Evolutionary conservation across 2,329 filamentous ascomycete species (phyloP).

Genomic region (Exophiala mesophila): DNA sequence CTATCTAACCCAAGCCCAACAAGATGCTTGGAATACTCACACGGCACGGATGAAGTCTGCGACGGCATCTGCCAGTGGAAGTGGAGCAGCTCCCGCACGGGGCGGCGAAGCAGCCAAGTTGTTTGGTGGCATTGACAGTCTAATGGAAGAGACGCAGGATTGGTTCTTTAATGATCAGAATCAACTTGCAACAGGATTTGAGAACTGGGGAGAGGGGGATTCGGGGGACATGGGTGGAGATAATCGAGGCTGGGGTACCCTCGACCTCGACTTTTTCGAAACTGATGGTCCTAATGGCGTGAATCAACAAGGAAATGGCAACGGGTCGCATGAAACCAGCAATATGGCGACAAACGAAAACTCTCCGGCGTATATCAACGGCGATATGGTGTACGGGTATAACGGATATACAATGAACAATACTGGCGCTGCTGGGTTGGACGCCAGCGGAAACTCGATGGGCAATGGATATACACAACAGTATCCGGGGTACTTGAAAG

Average conservation of each 20-base stretch:
- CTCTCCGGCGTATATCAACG: conserved; percentile 10
- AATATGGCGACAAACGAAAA: conserved; percentile 11
- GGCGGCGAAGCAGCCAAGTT: conserved; percentile 46
- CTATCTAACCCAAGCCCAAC: conserved; percentile 27
- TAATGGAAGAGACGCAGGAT: conserved; percentile 60
- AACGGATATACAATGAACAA: background rate
- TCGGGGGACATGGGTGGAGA: background rate
- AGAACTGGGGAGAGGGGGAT: conserved; percentile 49
- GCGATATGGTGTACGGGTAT: background rate
- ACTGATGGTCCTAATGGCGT: conserved; percentile 6
- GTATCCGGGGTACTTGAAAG: conserved; percentile 1
- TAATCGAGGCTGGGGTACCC: conserved; percentile 17
- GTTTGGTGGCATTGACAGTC: conserved; percentile 56
- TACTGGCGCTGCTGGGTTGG: background rate
- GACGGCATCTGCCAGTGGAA: conserved; percentile 21
- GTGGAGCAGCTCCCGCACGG: conserved; percentile 30
- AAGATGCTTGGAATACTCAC: conserved; percentile 34
- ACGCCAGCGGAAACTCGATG: background rate
- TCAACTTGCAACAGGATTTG: conserved; percentile 57
- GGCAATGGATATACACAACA: background rate
- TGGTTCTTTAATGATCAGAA: conserved; percentile 62
- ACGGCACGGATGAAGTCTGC: conserved; percentile 22
- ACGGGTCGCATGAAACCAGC: background rate
- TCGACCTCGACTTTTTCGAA: conserved; percentile 21
- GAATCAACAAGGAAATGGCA: background rate